phyloP scores from a whole-genome alignment of 2,329 filamentous ascomycete genomes.

The Penicillium occitanis region DNA sequence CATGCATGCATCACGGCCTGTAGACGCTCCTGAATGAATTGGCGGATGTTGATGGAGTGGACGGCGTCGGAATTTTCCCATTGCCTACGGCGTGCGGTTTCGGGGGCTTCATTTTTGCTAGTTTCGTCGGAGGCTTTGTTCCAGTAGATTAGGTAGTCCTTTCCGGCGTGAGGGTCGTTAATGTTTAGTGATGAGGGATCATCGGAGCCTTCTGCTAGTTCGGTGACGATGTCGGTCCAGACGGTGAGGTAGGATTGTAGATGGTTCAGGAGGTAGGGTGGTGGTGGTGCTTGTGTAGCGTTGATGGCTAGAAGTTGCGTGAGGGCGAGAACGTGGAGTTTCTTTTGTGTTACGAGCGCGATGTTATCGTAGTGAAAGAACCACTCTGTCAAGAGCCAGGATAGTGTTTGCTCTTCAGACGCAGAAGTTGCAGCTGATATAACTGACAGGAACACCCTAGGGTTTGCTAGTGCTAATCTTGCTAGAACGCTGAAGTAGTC shows the following conservation, averaged over 20 bases:
- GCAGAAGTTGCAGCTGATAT: slow-evolving; percentile 38
- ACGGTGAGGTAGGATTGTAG: slow-evolving; percentile 49
- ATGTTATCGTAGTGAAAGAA: slow-evolving; percentile 51
- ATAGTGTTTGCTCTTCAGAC: slow-evolving; percentile 33
- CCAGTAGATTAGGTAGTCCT: slow-evolving; percentile 22
- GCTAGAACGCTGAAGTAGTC: slow-evolving; percentile 84
- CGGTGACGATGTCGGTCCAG: slow-evolving; percentile 49
- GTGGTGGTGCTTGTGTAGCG: slow-evolving; percentile 39
- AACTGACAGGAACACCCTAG: slow-evolving; percentile 63
- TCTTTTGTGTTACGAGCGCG: slow-evolving; percentile 48
- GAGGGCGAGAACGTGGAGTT: slow-evolving; percentile 48
- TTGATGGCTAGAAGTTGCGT: slow-evolving; percentile 46
- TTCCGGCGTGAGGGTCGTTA: slow-evolving; percentile 27
- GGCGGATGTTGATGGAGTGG: slow-evolving; percentile 46
- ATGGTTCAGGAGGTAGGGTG: slow-evolving; percentile 43
- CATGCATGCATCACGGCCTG: slow-evolving; percentile 41
- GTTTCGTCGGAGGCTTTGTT: slow-evolving; percentile 22
- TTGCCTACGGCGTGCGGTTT: slow-evolving; percentile 42
- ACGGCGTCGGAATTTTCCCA: slow-evolving; percentile 44
- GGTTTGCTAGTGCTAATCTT: slow-evolving; percentile 72
- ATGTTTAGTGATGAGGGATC: slow-evolving; percentile 34
- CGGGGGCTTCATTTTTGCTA: slow-evolving; percentile 37
- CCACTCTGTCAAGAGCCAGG: slow-evolving; percentile 51
- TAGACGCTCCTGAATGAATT: slow-evolving; percentile 45
- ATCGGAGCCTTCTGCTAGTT: slow-evolving; percentile 44